Conservation (phyloP, 2,329 filamentous ascomycete genomes). For the Penicillium sp. region DNA sequence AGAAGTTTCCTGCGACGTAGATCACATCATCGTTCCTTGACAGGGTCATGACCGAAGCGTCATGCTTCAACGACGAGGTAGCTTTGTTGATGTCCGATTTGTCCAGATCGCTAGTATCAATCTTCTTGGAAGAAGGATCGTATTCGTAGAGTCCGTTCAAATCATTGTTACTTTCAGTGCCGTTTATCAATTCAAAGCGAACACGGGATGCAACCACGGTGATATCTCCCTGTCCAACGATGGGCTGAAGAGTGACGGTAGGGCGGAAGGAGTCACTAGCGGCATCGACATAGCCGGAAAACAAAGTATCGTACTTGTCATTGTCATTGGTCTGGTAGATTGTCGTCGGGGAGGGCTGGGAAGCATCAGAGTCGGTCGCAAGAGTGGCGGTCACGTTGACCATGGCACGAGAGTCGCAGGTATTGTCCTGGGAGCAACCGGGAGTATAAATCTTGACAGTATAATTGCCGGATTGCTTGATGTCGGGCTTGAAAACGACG, state of each 20-base stretch:
- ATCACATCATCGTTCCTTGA: slow-evolving; percentile 65
- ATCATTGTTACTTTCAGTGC: slow-evolving; percentile 52
- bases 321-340: slow-evolving; percentile 92
- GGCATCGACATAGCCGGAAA: slow-evolving; percentile 81
- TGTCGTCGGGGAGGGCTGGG: slow-evolving; percentile 59
- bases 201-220: slow-evolving; percentile 90
- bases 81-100: slow-evolving; percentile 77
- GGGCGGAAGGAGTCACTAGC: slow-evolving; percentile 75
- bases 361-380: slow-evolving; percentile 52
- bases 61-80: slow-evolving; percentile 68
- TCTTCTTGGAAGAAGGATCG: slow-evolving; percentile 64
- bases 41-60: slow-evolving; percentile 74
- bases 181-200: slow-evolving; percentile 69
- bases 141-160: slow-evolving; percentile 92
- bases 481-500: slow-evolving; percentile 74
- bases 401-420: slow-evolving; percentile 75
- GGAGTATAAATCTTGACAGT: slow-evolving; percentile 90
- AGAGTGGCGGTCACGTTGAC: slow-evolving; percentile 80
- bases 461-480: slow-evolving; percentile 89
- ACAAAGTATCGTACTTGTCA: slow-evolving; percentile 95
- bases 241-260: slow-evolving; percentile 75
- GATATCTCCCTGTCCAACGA: slow-evolving; percentile 63
- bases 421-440: slow-evolving; percentile 79
- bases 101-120: slow-evolving; percentile 66
- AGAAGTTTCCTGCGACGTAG: slow-evolving; percentile 86